Conservation (phyloP, 192 early-diverging fungal genomes). For the Coemansia sp. region DNA sequence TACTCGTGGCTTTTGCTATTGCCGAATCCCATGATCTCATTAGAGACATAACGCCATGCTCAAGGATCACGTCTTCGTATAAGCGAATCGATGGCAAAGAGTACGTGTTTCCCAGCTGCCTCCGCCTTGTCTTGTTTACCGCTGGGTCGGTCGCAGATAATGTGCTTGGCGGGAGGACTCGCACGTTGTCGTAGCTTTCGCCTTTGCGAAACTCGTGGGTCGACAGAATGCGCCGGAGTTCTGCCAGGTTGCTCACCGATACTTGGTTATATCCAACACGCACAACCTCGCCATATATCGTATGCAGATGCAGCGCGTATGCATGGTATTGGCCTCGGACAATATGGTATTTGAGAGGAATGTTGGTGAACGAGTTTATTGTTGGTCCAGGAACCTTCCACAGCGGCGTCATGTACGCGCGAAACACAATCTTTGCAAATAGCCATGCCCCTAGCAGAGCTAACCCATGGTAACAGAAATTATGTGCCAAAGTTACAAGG, state of each 20-base stretch:
- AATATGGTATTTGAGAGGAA: conserved; percentile 20
- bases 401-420: conserved; percentile 15
- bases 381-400: conserved; percentile 29
- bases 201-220: conserved; percentile 45
- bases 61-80: conserved; percentile 25
- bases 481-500: not conserved
- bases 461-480: not conserved
- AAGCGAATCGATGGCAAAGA: conserved; percentile 17
- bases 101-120: conserved; percentile 34
- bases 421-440: not conserved
- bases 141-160: conserved; percentile 42
- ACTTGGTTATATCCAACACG: conserved; percentile 39
- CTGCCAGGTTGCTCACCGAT: conserved; percentile 20
- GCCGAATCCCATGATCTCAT: conserved; percentile 32
- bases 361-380: conserved; percentile 29
- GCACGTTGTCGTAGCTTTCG: conserved; percentile 22
- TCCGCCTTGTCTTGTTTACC: conserved; percentile 25
- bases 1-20: not conserved
- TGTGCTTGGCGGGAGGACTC: conserved; percentile 15
- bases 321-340: conserved; percentile 25
- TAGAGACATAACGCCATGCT: conserved; percentile 25
- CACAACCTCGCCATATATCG: conserved; percentile 39
- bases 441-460: not conserved
- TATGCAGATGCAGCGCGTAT: conserved; percentile 25
- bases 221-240: conserved; percentile 27